Base-by-base conservation (phyloP, 1,139 yeast species). In the Yamadazyma spencermartinsiae region DNA sequence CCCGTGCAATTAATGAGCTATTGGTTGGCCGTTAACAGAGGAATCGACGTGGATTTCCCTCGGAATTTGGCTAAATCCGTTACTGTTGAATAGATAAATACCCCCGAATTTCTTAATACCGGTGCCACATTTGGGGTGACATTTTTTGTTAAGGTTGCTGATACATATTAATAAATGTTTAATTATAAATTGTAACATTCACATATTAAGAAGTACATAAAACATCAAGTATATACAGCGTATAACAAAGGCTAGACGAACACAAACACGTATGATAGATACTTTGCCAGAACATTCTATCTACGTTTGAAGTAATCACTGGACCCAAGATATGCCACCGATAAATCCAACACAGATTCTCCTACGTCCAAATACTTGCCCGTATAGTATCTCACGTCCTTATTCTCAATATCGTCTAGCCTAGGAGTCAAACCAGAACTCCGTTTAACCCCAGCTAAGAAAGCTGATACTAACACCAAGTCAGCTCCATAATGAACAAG, bases 21-120 rank as follows among this genome's bases (percentile, higher is more conserved):
- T 73, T 90, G 97, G 94, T 77, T 94, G 58, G 98, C 98, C 37
- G 92, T 88, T 41, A 82, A 85, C 68, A 86, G 92, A 62, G 98
- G 98, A 31, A 85, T 87, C 55, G 96, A 94, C 61, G 98, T 94
- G 42, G 99, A 94, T 65, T 92, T 92, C 80, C 99, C 99, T 52
- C 84, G 98, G 70, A 94, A 94, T 72, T 79, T 94, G 71, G 99
- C 99, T 49, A 94, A 94, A 74, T 84, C 96, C 34, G 98, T 94
- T 43, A 94, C 99, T 38, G 98, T 94, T 48, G 98, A 84, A 71
- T 86, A 74, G 47, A 34, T 12, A 6, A 14, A 26, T 26, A 7
- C 15, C 17, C n/a, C 17, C 5, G 5, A 23, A 11, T 27, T 21
- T 9, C 32, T 20, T 8, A 15, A 33, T 18, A 21, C 17, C 21